A percentile compares a stretch with the other conserved stretches of the same genome.
Evolutionary conservation across 148 eudicot species (phyloP).

Genomic region (Arbutus unedo): DNA sequence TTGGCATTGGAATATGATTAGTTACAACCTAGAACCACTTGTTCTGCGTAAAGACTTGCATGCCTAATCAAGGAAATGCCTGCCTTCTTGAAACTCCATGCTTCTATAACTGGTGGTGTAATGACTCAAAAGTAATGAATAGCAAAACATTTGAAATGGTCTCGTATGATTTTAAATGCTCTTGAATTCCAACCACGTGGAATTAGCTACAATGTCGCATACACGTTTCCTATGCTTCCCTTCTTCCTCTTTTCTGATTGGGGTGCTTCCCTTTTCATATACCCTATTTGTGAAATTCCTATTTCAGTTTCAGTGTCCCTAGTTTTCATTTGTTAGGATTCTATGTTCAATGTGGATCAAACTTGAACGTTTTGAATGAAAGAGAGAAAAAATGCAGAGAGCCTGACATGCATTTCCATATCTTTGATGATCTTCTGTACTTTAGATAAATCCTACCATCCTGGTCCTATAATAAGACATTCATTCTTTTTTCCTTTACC

Average conservation of each 20-base stretch:
- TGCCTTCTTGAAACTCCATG: not conserved
- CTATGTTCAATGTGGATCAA: not conserved
- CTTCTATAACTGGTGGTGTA: not conserved
- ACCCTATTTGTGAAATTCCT: not conserved
- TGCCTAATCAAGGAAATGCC: not conserved
- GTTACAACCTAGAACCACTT: not conserved
- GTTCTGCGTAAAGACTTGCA: not conserved
- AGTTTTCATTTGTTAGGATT: conserved; percentile 4
- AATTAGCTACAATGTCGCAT: not conserved
- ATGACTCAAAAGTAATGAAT: not conserved
- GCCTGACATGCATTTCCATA: not conserved
- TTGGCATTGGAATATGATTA: not conserved
- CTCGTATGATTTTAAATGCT: not conserved
- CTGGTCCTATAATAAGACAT: not conserved
- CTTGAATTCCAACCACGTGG: not conserved
- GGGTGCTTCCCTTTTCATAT: not conserved
- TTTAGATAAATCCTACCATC: not conserved
- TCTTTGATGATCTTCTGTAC: not conserved
- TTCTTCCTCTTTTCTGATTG: not conserved
- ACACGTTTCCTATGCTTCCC: not conserved
- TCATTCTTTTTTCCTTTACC: not conserved
- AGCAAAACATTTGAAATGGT: not conserved
- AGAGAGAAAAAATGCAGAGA: not conserved
- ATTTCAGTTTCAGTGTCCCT: not conserved
- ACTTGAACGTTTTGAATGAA: not conserved